These are phyloP conservation scores for Striga hermonthica DNA, from an alignment of 305 asterid species.

Conservation along the genomic window DNA sequence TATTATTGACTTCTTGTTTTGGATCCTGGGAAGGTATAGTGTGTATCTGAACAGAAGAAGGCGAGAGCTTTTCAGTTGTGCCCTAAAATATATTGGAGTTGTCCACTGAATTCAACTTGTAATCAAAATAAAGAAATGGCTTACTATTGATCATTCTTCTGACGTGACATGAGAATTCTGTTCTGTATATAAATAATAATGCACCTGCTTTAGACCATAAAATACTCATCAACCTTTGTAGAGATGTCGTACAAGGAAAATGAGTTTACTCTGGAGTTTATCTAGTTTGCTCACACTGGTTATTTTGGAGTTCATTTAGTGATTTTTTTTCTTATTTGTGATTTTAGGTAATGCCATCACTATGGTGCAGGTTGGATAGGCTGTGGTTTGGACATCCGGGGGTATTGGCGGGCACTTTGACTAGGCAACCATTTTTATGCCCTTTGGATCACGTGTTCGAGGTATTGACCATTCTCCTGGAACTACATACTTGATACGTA, in stretches of 20 bases:
- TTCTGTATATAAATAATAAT: no score
- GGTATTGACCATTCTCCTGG: constrained; percentile 46
- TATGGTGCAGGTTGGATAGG: constrained; percentile 99
- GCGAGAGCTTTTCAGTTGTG: no score
- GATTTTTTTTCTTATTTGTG: constrained; percentile 61
- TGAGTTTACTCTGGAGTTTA: constrained; percentile 1
- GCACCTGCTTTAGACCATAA: no score
- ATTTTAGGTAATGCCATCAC: constrained; percentile 99
- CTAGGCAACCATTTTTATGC: constrained; percentile 92
- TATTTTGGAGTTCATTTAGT: constrained; percentile 35
- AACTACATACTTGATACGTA: constrained; percentile 24
- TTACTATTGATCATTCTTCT: no score
- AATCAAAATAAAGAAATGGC: no score
- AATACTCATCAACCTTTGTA: not conserved
- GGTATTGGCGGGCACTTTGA: constrained; percentile 64
- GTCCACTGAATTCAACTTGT: no score
- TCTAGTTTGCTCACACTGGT: not conserved
- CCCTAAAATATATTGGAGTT: no score
- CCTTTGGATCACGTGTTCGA: constrained; percentile 94
- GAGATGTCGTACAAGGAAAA: constrained; percentile 13
- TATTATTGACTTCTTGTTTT: not conserved
- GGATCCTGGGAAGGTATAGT: not conserved
- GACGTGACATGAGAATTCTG: no score
- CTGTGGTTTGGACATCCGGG: constrained; percentile 99
- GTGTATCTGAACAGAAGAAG: not conserved